phyloP scores from a whole-genome alignment of 805 yeast species.

The Ogataea siamensis region DNA sequence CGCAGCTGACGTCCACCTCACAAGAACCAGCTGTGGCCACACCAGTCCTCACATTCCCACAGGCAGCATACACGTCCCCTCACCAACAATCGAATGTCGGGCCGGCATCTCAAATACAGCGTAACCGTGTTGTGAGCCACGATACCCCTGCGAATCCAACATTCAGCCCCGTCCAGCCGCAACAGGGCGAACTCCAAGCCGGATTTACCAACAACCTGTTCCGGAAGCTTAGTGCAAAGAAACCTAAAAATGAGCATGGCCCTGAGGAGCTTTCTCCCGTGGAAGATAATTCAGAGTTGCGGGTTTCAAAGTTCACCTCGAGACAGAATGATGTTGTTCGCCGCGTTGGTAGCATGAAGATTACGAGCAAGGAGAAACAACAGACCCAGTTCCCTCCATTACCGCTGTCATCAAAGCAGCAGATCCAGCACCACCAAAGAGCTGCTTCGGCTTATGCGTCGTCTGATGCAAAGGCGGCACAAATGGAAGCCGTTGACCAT shows the following conservation, averaged over 20 bases:
- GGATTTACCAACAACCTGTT: slow-evolving; percentile 30
- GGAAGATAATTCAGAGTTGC: slow-evolving; percentile 13
- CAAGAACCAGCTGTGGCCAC: slow-evolving; percentile 20
- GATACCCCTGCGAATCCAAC: slow-evolving; percentile 15
- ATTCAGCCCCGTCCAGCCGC: slow-evolving; percentile 19
- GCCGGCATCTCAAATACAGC: slow-evolving; percentile 23
- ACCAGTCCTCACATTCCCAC: slow-evolving; percentile 35
- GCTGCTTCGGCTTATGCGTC: slow-evolving; percentile 39
- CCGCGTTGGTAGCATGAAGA: slow-evolving; percentile 60
- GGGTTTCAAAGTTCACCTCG: slow-evolving; percentile 15
- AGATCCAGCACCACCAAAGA: slow-evolving; percentile 35
- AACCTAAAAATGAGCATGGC: slow-evolving; percentile 17
- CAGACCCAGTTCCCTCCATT: slow-evolving; percentile 33
- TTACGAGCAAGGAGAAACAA: slow-evolving; percentile 55
- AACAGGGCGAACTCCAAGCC: slow-evolving; percentile 19
- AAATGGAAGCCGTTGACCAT: slow-evolving; percentile 10
- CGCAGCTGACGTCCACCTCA: slow-evolving; percentile 12
- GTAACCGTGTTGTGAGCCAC: slow-evolving; percentile 14
- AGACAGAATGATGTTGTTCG: slow-evolving; percentile 39
- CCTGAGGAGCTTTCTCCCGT: slow-evolving; percentile 23
- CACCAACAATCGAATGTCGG: slow-evolving; percentile 27
- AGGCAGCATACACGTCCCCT: slow-evolving; percentile 44
- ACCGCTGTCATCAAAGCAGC: slow-evolving; percentile 29
- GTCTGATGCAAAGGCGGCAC: slow-evolving; percentile 32
- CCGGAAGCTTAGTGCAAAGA: slow-evolving; percentile 35